phyloP scores from a whole-genome alignment of 768 basidiomycete genomes.

The Boletus huronensis region DNA sequence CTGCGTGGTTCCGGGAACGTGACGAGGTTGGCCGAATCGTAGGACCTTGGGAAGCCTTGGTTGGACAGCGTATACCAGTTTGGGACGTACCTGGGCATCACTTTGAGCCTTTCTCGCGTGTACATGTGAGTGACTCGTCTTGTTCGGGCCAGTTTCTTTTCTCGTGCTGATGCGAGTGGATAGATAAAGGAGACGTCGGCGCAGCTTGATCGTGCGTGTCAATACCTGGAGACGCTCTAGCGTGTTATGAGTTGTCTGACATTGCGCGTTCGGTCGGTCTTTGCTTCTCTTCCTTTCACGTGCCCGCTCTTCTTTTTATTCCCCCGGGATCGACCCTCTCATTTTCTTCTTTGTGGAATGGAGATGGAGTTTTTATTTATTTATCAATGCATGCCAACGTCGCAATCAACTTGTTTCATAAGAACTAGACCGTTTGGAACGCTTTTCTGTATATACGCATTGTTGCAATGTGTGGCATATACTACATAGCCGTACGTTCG shows the following conservation, averaged over 20 bases:
- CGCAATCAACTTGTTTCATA: not conserved
- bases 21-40: slow-evolving; percentile 31
- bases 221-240: slow-evolving; percentile 5
- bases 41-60: slow-evolving; percentile 47
- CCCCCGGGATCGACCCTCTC: not conserved
- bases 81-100: slow-evolving; percentile 66
- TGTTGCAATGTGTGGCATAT: no score
- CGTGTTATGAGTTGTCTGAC: not conserved
- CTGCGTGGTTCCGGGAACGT: slow-evolving; percentile 52
- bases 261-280: not conserved
- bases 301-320: not conserved
- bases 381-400: not conserved
- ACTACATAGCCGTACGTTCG: no score
- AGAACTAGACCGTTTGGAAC: not conserved
- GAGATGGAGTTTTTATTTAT: not conserved
- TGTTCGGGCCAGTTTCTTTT: not conserved
- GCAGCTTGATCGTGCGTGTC: slow-evolving; percentile 23
- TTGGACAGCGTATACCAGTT: slow-evolving; percentile 37
- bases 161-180: not conserved
- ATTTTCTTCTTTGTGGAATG: not conserved
- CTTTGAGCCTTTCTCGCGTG: slow-evolving; percentile 51
- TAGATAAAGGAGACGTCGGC: slow-evolving; percentile 24
- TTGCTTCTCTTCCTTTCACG: not conserved
- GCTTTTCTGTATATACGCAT: not conserved
- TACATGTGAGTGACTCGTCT: slow-evolving; percentile 45